These are phyloP conservation scores for Botryotinia globosa DNA, from an alignment of 2,329 filamentous ascomycete species.

Conservation along the genomic window DNA sequence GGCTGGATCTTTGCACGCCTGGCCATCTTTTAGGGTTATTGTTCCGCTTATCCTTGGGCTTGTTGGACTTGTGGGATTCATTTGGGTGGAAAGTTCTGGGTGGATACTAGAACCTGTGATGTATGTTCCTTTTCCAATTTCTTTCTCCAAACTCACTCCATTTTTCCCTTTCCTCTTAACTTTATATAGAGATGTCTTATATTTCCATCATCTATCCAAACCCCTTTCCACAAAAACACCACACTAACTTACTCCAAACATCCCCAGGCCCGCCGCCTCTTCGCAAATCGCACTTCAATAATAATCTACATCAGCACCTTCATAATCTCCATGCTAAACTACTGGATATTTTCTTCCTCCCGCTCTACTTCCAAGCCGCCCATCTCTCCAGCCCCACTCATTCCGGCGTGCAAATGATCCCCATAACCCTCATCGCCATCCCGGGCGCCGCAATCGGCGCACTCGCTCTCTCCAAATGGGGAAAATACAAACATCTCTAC, in stretches of 20 bases:
- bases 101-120: background rate
- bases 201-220: background rate
- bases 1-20: background rate
- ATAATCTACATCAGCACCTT: constrained; percentile 40
- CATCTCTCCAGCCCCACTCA: constrained; percentile 50
- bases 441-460: constrained; percentile 35
- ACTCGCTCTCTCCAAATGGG: constrained; percentile 14
- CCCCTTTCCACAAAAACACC: background rate
- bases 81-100: background rate
- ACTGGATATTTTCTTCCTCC: constrained; percentile 44
- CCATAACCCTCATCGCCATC: constrained; percentile 40
- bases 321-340: constrained; percentile 40
- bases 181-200: background rate
- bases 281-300: constrained; percentile 21
- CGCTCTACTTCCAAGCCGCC: constrained; percentile 48
- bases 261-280: constrained; percentile 11
- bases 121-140: background rate
- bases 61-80: background rate
- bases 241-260: background rate
- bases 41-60: background rate
- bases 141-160: background rate
- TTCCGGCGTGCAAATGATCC: constrained; percentile 54
- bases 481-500: constrained; percentile 38
- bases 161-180: background rate
- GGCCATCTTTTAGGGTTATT: background rate